Percentiles rank a stretch among this genome's conserved stretches.
These are phyloP conservation scores for Phytophthora agathidicida DNA, from an alignment of 352 stramenopile genomes.

Conservation along the genomic window DNA sequence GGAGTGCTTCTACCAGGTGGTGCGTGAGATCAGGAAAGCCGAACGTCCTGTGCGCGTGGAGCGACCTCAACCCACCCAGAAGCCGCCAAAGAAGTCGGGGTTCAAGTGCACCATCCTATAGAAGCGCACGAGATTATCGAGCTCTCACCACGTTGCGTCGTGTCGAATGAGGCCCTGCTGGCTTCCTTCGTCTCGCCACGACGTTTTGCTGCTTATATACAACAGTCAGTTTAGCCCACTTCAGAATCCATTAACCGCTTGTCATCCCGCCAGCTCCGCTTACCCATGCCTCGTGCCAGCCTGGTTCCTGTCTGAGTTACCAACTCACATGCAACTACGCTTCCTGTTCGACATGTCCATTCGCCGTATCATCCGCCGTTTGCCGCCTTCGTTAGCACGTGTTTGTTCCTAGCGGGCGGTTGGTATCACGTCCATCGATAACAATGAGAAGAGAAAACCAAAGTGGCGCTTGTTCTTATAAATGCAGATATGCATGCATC, in stretches of 20 bases:
- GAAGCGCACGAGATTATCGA: conserved; percentile 30
- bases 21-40: conserved; percentile 85
- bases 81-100: conserved; percentile 70
- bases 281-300: conserved; percentile 9
- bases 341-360: conserved; percentile 19
- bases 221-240: conserved; percentile 45
- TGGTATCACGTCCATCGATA: conserved; percentile 13
- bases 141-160: conserved; percentile 26
- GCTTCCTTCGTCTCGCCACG: conserved; percentile 23
- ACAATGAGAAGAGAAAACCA: conserved; percentile 21
- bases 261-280: conserved; percentile 7
- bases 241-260: conserved; percentile 27
- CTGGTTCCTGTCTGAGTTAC: conserved; percentile 3
- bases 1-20: conserved; percentile 91
- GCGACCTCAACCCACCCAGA: conserved; percentile 50
- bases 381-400: conserved; percentile 9
- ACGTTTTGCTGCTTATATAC: conserved; percentile 43
- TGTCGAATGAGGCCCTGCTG: conserved; percentile 9
- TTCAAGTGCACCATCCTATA: conserved; percentile 64
- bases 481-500: conserved; percentile 19
- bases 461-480: conserved; percentile 18
- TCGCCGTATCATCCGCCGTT: conserved; percentile 15
- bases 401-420: conserved; percentile 6
- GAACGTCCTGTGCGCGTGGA: conserved; percentile 65
- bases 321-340: too few relatives aligned